phyloP scores from a whole-genome alignment of 2,329 filamentous ascomycete genomes.

The Cladobotryum mycophilum region DNA sequence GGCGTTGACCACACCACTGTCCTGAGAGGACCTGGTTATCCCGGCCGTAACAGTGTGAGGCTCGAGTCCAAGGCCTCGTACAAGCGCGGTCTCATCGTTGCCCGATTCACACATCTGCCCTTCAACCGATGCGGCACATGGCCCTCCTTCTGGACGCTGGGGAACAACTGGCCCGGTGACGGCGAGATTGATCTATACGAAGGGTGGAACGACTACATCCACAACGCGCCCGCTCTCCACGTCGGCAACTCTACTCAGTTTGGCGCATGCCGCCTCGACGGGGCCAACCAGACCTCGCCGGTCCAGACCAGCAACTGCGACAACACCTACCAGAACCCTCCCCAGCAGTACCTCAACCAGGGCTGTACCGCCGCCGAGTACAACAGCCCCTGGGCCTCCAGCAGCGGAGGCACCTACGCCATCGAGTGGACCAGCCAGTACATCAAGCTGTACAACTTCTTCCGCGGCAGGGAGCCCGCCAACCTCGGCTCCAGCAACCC shows the following conservation, averaged over 20 bases:
- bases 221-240: slow-evolving; percentile 55
- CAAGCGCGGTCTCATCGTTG: slow-evolving; percentile 60
- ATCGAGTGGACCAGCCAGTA: slow-evolving; percentile 36
- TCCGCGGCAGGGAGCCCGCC: slow-evolving; percentile 23
- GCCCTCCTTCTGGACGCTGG: slow-evolving; percentile 59
- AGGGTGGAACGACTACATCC: slow-evolving; percentile 50
- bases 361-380: slow-evolving; percentile 37
- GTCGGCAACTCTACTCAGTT: slow-evolving; percentile 31
- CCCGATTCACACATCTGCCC: slow-evolving; percentile 65
- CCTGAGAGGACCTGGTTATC: slow-evolving; percentile 17
- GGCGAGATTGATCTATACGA: slow-evolving; percentile 67
- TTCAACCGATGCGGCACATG: slow-evolving; percentile 60
- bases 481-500: slow-evolving; percentile 41
- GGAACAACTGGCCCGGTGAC: slow-evolving; percentile 49
- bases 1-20: slow-evolving; percentile 29
- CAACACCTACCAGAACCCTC: slow-evolving; percentile 29
- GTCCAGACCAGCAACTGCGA: slow-evolving; percentile 35
- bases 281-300: slow-evolving; percentile 23
- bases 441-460: slow-evolving; percentile 39
- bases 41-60: slow-evolving; percentile 52
- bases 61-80: slow-evolving; percentile 58
- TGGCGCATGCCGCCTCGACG: slow-evolving; percentile 30
- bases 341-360: slow-evolving; percentile 29
- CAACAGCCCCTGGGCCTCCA: slow-evolving; percentile 32
- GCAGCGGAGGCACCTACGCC: slow-evolving; percentile 36